Evolutionary conservation across 306 rosid species (phyloP), one percentile per base, ranked within the genome.

Genomic region (Cucumis melo): DNA sequence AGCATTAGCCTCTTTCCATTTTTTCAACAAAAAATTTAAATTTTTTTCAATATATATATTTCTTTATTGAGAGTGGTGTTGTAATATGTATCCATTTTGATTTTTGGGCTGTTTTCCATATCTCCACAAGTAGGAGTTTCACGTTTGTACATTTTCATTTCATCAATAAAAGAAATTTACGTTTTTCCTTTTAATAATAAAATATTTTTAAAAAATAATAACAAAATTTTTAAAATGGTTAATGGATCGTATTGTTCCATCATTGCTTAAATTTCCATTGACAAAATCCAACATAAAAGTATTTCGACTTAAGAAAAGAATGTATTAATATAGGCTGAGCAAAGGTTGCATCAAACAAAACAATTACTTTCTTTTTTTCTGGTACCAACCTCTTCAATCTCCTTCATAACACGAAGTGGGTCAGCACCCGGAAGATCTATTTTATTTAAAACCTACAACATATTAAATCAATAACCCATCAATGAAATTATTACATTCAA

Each of bases 401-500:
- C 98, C 81, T 84, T 80, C 32, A 88, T 83, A 53, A 93, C 98
- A 57, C 85, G 87, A 34, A 87, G 93, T 23, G 98, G 98, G 41
- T 93, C 96, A 78, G 97, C 98, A 51, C 98, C 98, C 2, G 98
- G 98, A 76, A 93, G 98, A 80, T 93, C 98, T 48, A 93, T 93
- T 82, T 93, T 93, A 85, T 93, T 93, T 81, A 93, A 80, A 80
- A 93, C 97, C 97, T 91, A 90, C 55, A 32, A 75, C 82, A 55
- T 32, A 67, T 57, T 72, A 81, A 64, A 79, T 81, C 76, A 61
- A 61, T 59, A 44, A 51, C 51, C 77, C 23, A 34, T 68, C 60
- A 68, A 72, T 61, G 48, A 56, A 21, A 79, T 12, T 44, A 32
- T 14, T 46, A 53, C 16, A 64, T 48, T 17, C 77, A 59, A 39